Evolutionary conservation across 441 rosid species (phyloP).

Genomic region (Isatis lusitanica): DNA sequence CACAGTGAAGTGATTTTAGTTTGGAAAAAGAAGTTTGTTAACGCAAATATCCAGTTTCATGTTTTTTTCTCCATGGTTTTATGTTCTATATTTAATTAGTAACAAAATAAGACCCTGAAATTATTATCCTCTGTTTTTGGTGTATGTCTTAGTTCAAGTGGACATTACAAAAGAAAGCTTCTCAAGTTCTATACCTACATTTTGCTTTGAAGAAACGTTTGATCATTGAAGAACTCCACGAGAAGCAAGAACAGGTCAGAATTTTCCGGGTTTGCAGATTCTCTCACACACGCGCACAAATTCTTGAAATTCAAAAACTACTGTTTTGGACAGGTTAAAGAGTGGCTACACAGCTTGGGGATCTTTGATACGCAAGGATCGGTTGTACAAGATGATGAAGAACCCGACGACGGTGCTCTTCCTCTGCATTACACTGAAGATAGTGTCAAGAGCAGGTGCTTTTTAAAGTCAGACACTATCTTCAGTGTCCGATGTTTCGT

Average conservation of each 20-base stretch:
- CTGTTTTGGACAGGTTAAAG: conserved; percentile 51
- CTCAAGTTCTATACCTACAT: conserved; percentile 65
- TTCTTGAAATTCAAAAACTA: neutral
- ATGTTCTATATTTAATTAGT: neutral
- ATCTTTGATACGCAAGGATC: conserved; percentile 54
- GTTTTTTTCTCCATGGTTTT: neutral
- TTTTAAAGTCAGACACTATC: neutral
- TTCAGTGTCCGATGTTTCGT: neutral
- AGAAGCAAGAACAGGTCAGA: conserved; percentile 70
- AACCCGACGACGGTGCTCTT: conserved; percentile 66
- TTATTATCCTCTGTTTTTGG: conserved; percentile 29
- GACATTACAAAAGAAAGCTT: conserved; percentile 67
- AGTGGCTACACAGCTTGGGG: conserved; percentile 76
- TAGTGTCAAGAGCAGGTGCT: conserved; percentile 53
- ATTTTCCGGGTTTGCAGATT: neutral
- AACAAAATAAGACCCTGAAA: neutral
- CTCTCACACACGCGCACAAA: neutral
- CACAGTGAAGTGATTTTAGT: neutral
- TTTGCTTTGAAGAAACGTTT: conserved; percentile 68
- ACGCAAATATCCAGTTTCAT: neutral
- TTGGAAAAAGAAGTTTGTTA: neutral
- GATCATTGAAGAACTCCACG: conserved; percentile 64
- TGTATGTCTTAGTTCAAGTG: conserved; percentile 53
- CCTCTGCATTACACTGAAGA: conserved; percentile 54
- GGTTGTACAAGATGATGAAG: conserved; percentile 68